Evolutionary conservation across 2,329 filamentous ascomycete species (phyloP).

Genomic region (Aureobasidium sp.): DNA sequence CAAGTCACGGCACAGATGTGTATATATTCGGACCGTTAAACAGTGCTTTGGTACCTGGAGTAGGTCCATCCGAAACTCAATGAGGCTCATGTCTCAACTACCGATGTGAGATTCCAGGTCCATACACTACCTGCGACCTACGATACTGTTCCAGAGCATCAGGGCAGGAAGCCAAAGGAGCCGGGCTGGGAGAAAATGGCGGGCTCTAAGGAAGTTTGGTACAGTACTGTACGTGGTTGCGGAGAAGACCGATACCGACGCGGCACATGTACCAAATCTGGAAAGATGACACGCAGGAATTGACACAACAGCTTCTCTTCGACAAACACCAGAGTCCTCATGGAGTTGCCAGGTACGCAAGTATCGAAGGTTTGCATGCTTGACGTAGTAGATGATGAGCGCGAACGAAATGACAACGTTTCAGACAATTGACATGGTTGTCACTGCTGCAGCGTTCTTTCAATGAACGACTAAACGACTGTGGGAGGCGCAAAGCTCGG

Average conservation of each 20-base stretch:
- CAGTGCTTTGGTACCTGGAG: background rate
- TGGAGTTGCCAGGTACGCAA: background rate
- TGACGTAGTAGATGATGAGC: background rate
- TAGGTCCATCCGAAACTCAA: background rate
- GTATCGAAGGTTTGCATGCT: background rate
- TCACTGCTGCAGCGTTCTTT: constrained; percentile 2
- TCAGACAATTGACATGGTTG: background rate
- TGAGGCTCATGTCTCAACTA: background rate
- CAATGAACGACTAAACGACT: background rate
- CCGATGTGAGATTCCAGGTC: background rate
- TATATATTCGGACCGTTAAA: background rate
- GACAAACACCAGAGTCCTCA: background rate
- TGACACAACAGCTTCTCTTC: background rate
- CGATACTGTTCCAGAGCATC: background rate
- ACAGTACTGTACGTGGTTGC: background rate
- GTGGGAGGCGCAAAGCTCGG: constrained; percentile 3
- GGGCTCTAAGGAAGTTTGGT: background rate
- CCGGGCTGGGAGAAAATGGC: background rate
- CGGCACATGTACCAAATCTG: background rate
- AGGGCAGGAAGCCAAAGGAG: background rate
- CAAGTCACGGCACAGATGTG: background rate
- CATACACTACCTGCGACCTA: background rate
- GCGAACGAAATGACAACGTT: background rate
- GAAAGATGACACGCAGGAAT: background rate
- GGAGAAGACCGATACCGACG: constrained; percentile 5